Percentiles rank a stretch among this genome's conserved stretches.
These are phyloP conservation scores for Sanghuangporus baumii DNA, from an alignment of 1,284 basidiomycete genomes.

Conservation along the genomic window DNA sequence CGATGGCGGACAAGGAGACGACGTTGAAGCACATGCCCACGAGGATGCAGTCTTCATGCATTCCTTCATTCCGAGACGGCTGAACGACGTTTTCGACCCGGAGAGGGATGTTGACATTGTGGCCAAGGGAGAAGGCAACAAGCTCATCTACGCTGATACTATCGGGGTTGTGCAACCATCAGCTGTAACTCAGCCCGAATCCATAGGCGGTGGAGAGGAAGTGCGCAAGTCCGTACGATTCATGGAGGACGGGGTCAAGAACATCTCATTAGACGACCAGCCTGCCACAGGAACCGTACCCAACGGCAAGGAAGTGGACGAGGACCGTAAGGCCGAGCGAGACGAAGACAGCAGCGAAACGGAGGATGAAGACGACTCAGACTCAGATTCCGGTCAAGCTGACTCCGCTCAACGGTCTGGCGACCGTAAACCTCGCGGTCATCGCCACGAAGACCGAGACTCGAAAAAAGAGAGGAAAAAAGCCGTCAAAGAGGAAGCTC, in stretches of 20 bases:
- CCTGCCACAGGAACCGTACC: background rate
- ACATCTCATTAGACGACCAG: background rate
- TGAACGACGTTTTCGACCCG: conserved; percentile 90
- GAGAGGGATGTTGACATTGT: conserved; percentile 83
- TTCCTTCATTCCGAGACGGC: conserved; percentile 88
- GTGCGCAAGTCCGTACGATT: conserved; percentile 18
- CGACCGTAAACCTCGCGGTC: conserved; percentile 67
- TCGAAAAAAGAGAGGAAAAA: conserved; percentile 92
- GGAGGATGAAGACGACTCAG: conserved; percentile 29
- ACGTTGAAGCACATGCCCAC: conserved; percentile 31
- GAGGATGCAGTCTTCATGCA: conserved; percentile 86
- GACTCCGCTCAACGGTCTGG: conserved; percentile 31
- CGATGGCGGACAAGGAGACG: conserved; percentile 10
- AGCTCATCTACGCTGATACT: conserved; percentile 80
- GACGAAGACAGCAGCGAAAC: conserved; percentile 21
- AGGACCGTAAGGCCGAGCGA: conserved; percentile 11
- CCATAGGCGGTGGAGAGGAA: conserved; percentile 8
- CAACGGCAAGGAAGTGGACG: background rate
- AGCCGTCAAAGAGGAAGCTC: conserved; percentile 78
- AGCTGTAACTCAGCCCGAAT: conserved; percentile 15
- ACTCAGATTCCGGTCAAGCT: too few species aligned
- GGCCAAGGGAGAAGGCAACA: conserved; percentile 59
- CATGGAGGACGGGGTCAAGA: conserved; percentile 18
- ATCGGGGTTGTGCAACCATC: conserved; percentile 64
- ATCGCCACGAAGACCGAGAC: conserved; percentile 88